Percentiles rank a stretch among this genome's conserved stretches.
phyloP scores from a whole-genome alignment of 1,139 yeast species.

The Protomyces lactucae-debilis region DNA sequence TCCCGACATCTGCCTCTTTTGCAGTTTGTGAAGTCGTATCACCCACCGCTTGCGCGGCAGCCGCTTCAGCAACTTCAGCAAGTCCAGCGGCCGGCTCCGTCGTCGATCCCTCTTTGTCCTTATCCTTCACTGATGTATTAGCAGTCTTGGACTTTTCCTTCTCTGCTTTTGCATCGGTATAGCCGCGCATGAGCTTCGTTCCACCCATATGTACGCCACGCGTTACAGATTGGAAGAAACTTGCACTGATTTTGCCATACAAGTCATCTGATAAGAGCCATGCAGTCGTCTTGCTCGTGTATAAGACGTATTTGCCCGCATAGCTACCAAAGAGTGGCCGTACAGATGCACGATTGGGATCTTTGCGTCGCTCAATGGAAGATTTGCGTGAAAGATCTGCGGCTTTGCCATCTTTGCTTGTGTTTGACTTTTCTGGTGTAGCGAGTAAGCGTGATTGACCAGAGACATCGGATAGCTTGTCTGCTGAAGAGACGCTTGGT shows the following conservation, averaged over 20 bases:
- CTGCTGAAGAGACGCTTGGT: slow-evolving; percentile 6
- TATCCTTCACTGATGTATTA: neutral
- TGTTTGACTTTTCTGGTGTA: neutral
- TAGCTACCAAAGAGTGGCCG: slow-evolving; percentile 35
- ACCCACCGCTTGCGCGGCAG: neutral
- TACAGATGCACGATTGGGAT: slow-evolving; percentile 23
- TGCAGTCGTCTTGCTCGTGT: slow-evolving; percentile 33
- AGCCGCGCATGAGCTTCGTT: slow-evolving; percentile 35
- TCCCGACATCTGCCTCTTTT: slow-evolving; percentile 21
- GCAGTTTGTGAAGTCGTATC: slow-evolving; percentile 26
- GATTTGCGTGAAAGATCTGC: slow-evolving; percentile 3
- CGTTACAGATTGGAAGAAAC: slow-evolving; percentile 32
- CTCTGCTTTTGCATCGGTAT: slow-evolving; percentile 24
- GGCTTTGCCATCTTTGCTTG: slow-evolving; percentile 1
- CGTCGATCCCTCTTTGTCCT: neutral
- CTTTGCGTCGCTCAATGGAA: slow-evolving; percentile 1
- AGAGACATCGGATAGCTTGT: slow-evolving; percentile 21
- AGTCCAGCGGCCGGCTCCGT: neutral
- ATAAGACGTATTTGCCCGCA: slow-evolving; percentile 34
- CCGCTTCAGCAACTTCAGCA: neutral
- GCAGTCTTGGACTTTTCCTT: neutral
- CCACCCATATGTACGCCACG: slow-evolving; percentile 35
- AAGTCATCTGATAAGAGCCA: slow-evolving; percentile 35
- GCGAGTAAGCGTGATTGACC: slow-evolving; percentile 17
- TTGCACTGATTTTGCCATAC: slow-evolving; percentile 34